phyloP scores from a whole-genome alignment of 2,329 filamentous ascomycete species.

The Monosporascus sp. region DNA sequence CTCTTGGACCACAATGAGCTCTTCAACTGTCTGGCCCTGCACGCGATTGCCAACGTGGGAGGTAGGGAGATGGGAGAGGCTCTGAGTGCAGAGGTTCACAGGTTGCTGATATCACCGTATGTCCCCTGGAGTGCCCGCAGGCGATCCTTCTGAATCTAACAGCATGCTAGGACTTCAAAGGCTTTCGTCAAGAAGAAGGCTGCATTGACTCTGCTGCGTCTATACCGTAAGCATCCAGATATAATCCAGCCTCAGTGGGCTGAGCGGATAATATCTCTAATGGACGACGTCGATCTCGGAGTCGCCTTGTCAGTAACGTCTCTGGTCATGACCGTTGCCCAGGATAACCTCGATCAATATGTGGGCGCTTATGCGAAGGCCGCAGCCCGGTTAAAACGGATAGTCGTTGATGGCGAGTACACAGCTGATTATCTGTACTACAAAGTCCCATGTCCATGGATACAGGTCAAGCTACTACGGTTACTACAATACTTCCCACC shows the following conservation, averaged over 20 bases:
- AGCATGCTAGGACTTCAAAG: constrained; percentile 59
- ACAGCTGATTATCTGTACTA: constrained; percentile 94
- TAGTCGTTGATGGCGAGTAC: constrained; percentile 86
- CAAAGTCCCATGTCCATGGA: constrained; percentile 98
- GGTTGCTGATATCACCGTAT: constrained; percentile 89
- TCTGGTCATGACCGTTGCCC: constrained; percentile 86
- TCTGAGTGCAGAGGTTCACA: constrained; percentile 83
- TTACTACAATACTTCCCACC: constrained; percentile 94
- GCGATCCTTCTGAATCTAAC: constrained; percentile 6
- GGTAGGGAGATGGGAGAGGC: constrained; percentile 96
- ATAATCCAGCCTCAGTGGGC: constrained; percentile 97
- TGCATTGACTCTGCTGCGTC: constrained; percentile 80
- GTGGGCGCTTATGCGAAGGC: constrained; percentile 93
- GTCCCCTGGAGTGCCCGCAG: constrained; percentile 27
- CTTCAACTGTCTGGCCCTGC: constrained; percentile 92
- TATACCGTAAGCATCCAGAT: constrained; percentile 90
- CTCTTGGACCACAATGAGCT: constrained; percentile 91
- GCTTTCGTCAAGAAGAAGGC: constrained; percentile 99
- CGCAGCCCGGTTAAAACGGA: constrained; percentile 79
- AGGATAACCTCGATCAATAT: constrained; percentile 92
- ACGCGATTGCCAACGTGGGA: constrained; percentile 97
- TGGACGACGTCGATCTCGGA: constrained; percentile 93
- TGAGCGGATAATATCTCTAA: constrained; percentile 95
- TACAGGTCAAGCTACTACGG: constrained; percentile 89
- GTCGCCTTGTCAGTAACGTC: constrained; percentile 95